Evolutionary conservation across 225 moss, liverwort and hornwort species (phyloP), one percentile per base, ranked within the genome.

Genomic region (Physcomitrellopsis africana): DNA sequence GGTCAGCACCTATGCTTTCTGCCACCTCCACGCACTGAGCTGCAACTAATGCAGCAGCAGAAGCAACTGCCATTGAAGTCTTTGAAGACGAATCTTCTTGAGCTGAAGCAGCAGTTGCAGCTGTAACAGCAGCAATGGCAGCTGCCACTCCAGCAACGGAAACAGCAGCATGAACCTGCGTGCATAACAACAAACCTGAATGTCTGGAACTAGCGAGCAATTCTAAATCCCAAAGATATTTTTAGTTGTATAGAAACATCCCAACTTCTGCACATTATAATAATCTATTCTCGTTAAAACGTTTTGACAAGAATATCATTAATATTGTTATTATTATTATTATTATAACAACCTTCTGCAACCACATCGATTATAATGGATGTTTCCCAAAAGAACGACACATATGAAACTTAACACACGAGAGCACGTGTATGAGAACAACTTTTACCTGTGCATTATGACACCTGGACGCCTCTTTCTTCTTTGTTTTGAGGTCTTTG

Each of bases 11-110:
- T 84, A 91, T 84, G 65, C 83, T 86, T 67, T 91, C 91, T 42
- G 91, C 91, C 65, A 91, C 91, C 77, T 91, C 89, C 10, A 91
- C 91, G 63, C 91, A 91, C 77, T 89, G 91, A 11, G 91, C 86
- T 13, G 91, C 91, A 63, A 91, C 91, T 32, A 91, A 74, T 71
- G 91, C 91, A 65, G 91, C 91, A n/a, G 91, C 91, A 15, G 91
- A 91, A 29, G 91, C 89, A 77, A 91, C 86, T 60, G 91, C 91
- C 86, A 91, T 91, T 9, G 91, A 88, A 20, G 89, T 91, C 70
- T 89, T 85, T 52, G 88, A 84, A 22, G 86, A 84, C 53, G 88
- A 81, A 54, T 89, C 91, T 10, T 91, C 91, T 32, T 84, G 81
- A 51, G 88, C 82, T 53, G 86, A 89, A 27, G 91, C 91, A 65